phyloP scores from a whole-genome alignment of 345 rosid genomes.

The Gossypium sturtianum region DNA sequence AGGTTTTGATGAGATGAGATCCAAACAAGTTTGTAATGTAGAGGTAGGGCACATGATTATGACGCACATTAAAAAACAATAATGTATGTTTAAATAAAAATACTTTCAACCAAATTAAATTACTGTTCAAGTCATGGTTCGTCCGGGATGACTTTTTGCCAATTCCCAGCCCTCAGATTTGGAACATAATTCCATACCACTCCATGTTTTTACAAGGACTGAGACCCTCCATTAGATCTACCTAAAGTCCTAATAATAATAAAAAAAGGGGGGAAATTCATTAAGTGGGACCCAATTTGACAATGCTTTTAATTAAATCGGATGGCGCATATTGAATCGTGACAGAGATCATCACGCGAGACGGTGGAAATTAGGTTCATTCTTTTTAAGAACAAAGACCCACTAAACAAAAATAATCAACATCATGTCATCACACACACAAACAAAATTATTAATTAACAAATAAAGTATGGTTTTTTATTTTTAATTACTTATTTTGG shows the following conservation, averaged over 20 bases:
- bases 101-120: too few relatives aligned
- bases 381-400: neutral
- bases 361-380: slow-evolving; percentile 28
- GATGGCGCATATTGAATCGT: slow-evolving; percentile 30
- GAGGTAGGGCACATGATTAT: neutral
- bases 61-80: neutral
- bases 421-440: slow-evolving; percentile 23
- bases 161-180: slow-evolving; percentile 18
- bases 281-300: slow-evolving; percentile 30
- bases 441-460: neutral
- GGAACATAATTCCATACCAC: neutral
- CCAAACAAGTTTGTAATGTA: neutral
- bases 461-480: neutral
- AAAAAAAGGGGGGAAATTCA: neutral
- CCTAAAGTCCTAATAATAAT: neutral
- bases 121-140: too few relatives aligned
- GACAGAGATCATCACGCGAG: slow-evolving; percentile 37
- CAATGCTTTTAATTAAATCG: slow-evolving; percentile 20
- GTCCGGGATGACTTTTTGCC: too few relatives aligned
- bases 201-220: neutral
- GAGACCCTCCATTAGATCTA: neutral
- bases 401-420: slow-evolving; percentile 16
- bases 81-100: neutral
- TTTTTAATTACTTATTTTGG: too few relatives aligned
- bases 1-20: neutral